A percentile compares a stretch with the other conserved stretches of the same genome.
Evolutionary conservation across 2,329 filamentous ascomycete species (phyloP).

Genomic region (Fusarium sterilihyphosum): DNA sequence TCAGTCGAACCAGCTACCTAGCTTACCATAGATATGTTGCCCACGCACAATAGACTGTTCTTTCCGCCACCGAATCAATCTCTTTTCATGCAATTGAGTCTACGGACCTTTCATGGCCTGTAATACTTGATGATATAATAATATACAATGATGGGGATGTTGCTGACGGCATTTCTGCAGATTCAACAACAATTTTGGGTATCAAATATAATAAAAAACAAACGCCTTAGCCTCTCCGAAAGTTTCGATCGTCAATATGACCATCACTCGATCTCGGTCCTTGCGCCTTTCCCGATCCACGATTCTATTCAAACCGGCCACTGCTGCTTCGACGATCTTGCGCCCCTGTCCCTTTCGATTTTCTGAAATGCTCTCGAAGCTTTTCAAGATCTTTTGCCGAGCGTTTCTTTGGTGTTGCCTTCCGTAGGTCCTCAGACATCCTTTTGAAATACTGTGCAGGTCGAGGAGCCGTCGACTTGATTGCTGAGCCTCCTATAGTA

Average conservation of each 20-base stretch:
- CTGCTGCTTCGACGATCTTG: conserved; percentile 22
- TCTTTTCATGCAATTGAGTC: not conserved
- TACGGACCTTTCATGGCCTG: not conserved
- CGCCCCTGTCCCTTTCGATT: conserved; percentile 11
- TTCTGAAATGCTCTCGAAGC: conserved; percentile 44
- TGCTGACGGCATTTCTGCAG: not conserved
- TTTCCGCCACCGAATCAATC: conserved; percentile 34
- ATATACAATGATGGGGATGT: not conserved
- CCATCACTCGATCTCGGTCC: not conserved
- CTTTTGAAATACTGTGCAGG: conserved; percentile 39
- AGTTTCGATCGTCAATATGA: not conserved
- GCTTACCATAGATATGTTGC: conserved; percentile 45
- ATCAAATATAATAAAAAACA: conserved; percentile 16
- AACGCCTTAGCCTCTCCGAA: not conserved
- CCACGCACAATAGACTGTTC: conserved; percentile 47
- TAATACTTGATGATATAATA: not conserved
- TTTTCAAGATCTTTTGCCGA: conserved; percentile 38
- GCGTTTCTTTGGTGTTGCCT: conserved; percentile 18
- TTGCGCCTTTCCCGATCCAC: not conserved
- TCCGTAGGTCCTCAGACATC: conserved; percentile 23
- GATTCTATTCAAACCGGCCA: not conserved
- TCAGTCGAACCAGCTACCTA: conserved; percentile 36
- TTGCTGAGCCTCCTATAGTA: conserved; percentile 18
- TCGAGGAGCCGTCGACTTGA: conserved; percentile 23
- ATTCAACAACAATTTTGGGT: conserved; percentile 9